Base-by-base conservation (phyloP, 2,329 filamentous ascomycete genomes). In the Aspergillus sp. region DNA sequence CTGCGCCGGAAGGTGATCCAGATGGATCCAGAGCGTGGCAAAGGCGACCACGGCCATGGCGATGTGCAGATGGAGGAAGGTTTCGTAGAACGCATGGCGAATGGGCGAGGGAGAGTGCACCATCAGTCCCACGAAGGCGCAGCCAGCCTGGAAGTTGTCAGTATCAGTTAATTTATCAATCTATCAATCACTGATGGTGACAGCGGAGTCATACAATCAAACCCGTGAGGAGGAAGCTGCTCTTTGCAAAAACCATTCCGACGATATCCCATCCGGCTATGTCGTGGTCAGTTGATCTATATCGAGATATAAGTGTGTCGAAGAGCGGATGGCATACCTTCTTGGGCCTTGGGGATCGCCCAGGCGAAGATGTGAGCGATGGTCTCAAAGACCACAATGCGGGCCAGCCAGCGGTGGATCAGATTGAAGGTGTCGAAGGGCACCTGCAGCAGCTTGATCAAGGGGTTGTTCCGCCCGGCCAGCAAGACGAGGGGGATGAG, bases 51-150 rank as follows among this genome's bases (percentile, higher is more conserved):
- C 71, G 36, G 87, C 91, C 47, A 96, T 76, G 34, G 89, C 71
- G 61, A 96, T 91, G 74, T 97, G 94, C 25, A 88, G 74, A 68
- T 89, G 90, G 63, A 97, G 81, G 76, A 99, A 99, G 1, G 91
- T 95, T 76, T 99, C 94, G 76, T 99, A 99, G 70, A 96, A 97
- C 36, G 92, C 91, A 71, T 97, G 93, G 56, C 94, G 87, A 47
- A 99, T 68, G 0, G 91, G 88, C 2, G 91, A 93, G 49, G 88
- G 76, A 9, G 91, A 87, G 23, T 87, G 77, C 47, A 96, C 64
- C 49, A 88, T 66, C 43, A 97, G 78, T 42, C 88, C 68, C 38
- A 83, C 62, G 67, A 96, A 82, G 34, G 82, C 80, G 45, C 82
- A 69, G n/a, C 64, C 62, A 51, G 68, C 66, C 72, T 73, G 48